Conservation (phyloP, 2,329 filamentous ascomycete species). For the Fusarium pseudograminearum region DNA sequence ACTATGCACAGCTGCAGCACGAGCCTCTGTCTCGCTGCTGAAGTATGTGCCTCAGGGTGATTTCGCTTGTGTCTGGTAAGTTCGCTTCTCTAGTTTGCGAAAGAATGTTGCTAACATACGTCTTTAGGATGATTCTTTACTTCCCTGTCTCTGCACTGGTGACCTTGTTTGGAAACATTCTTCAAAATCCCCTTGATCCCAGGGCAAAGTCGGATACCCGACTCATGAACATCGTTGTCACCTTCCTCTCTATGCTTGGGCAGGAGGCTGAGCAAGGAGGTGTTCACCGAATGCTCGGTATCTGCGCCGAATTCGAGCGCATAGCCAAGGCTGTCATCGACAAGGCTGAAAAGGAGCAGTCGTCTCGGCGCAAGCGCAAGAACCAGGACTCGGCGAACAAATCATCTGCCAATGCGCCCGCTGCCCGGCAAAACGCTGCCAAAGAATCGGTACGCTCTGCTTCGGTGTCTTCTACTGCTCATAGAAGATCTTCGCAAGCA, state of each 20-base stretch:
- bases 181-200: constrained; percentile 93
- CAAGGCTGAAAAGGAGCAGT: constrained; percentile 87
- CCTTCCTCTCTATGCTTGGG: constrained; percentile 89
- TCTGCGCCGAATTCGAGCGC: constrained; percentile 96
- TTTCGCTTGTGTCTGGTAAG: constrained; percentile 93
- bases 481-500: constrained; percentile 35
- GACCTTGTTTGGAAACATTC: constrained; percentile 93
- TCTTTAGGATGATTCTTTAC: constrained; percentile 83
- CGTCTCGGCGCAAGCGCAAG: constrained; percentile 87
- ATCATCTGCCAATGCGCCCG: constrained; percentile 18
- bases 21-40: constrained; percentile 91
- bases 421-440: constrained; percentile 31
- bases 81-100: constrained; percentile 26
- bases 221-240: constrained; percentile 92
- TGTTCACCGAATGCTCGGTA: constrained; percentile 91
- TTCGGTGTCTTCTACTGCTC: constrained; percentile 10
- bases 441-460: constrained; percentile 14
- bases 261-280: constrained; percentile 90
- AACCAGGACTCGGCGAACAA: constrained; percentile 62
- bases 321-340: constrained; percentile 93
- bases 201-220: constrained; percentile 89
- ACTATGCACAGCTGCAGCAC: constrained; percentile 90
- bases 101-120: constrained; percentile 46
- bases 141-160: constrained; percentile 96
- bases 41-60: constrained; percentile 98